phyloP scores from a whole-genome alignment of 139 green algal species.

The Choricystis sp. region DNA sequence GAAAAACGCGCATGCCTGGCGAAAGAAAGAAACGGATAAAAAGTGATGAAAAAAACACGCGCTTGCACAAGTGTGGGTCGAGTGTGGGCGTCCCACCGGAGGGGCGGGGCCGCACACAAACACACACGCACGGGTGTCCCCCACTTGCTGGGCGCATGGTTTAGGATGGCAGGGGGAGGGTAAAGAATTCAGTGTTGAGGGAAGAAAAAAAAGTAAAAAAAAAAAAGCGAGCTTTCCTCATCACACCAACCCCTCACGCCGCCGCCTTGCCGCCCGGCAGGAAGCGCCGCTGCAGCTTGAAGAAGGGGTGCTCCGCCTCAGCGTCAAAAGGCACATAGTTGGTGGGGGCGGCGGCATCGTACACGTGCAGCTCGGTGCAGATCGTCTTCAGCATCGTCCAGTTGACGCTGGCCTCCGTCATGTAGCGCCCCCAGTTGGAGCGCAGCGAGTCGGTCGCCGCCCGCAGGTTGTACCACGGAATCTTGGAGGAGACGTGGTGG shows the following conservation, averaged over 20 bases:
- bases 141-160: too few species aligned
- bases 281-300: conserved; percentile 51
- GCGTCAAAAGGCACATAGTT: conserved; percentile 80
- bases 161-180: not conserved
- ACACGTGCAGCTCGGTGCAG: conserved; percentile 79
- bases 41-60: not conserved
- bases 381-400: conserved; percentile 86
- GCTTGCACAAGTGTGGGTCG: too few species aligned
- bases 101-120: too few species aligned
- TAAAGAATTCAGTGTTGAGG: not conserved
- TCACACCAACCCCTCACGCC: not conserved
- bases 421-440: conserved; percentile 81
- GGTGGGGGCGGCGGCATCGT: conserved; percentile 36
- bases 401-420: conserved; percentile 84
- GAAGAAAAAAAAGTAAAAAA: not conserved
- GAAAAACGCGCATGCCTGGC: not conserved
- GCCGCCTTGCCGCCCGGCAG: conserved; percentile 38
- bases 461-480: conserved; percentile 91
- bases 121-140: too few species aligned
- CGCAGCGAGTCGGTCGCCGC: conserved; percentile 41
- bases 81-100: too few species aligned
- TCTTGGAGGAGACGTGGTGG: conserved; percentile 87
- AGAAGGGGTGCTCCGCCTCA: conserved; percentile 53
- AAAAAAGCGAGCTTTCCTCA: not conserved
- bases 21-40: not conserved